phyloP scores from a whole-genome alignment of 331 rosid genomes.

The Prunus yedoensis region DNA sequence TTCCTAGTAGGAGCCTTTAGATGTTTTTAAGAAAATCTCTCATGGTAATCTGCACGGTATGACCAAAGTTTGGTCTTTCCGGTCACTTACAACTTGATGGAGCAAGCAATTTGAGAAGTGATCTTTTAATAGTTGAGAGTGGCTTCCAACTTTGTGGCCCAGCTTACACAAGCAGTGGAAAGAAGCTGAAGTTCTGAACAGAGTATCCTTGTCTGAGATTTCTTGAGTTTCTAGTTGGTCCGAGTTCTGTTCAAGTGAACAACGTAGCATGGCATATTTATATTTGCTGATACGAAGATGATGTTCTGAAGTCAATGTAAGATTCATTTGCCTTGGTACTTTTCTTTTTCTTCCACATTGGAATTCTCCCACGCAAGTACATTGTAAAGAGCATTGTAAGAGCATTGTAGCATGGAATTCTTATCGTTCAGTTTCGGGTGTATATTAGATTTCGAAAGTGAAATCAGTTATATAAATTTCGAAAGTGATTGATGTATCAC shows the following conservation, averaged over 20 bases:
- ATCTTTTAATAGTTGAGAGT: constrained; percentile 22
- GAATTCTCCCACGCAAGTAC: constrained; percentile 22
- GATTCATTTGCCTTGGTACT: constrained; percentile 6
- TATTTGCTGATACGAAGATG: constrained; percentile 18
- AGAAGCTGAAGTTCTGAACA: constrained; percentile 7
- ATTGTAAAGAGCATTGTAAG: too few relatives aligned
- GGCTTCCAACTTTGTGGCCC: constrained; percentile 8
- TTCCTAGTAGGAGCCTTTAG: constrained; percentile 28
- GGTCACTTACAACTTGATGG: constrained; percentile 1
- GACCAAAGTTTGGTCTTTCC: constrained; percentile 13
- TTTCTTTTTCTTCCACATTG: not conserved
- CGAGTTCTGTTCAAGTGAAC: constrained; percentile 17
- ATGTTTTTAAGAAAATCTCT: constrained; percentile 10
- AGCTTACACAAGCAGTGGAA: constrained; percentile 2
- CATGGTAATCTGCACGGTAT: constrained; percentile 24
- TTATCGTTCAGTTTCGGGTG: constrained; percentile 26
- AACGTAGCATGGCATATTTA: constrained; percentile 9
- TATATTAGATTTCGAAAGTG: constrained; percentile 35
- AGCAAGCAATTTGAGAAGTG: constrained; percentile 17
- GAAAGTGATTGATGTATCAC: not conserved
- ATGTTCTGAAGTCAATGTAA: constrained; percentile 27
- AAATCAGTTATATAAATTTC: not conserved
- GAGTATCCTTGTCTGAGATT: not conserved
- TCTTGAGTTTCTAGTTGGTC: constrained; percentile 14
- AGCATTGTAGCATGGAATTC: constrained; percentile 19